Evolutionary conservation across 305 asterid species (phyloP), one percentile per base, ranked within the genome.

Genomic region (Lippia alba): DNA sequence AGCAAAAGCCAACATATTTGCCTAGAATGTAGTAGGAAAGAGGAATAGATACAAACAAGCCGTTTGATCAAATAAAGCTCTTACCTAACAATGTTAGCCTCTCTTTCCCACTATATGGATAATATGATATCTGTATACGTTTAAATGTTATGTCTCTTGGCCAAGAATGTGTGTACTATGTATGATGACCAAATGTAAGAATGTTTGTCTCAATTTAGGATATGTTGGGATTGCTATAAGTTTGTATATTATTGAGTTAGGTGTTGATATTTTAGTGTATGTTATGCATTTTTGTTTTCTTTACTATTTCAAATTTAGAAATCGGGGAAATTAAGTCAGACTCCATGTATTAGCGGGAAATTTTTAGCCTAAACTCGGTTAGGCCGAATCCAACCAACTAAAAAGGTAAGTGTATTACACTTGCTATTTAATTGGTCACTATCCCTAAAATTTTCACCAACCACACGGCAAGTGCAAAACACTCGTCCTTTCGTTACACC

Each of bases 11-110:
- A 56, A 55, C 63, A 20, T 24, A 51, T 18, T 18, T 57, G 51
- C 68, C 73, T 58, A 66, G 44, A 70, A 48, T 30, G 48, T 63
- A 14, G 16, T 10, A 56, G 64, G 61, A 61, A 39, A 51, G 55
- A 48, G 56, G 49, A 56, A 9, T 39, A 49, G 56, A 59, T 36
- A 8, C 6, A 8, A 36, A 36, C 9, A 36, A 36, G 41, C 41
- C 5, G 41, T 36, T 36, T 36, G 41, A 36, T 36, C 41, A 36
- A 36, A 36, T 36, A 4, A 34, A 24, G 49, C 49, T 39, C 10
- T 8, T 44, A 11, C 12, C 12, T 5, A 44, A 44, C 49, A 36
- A 36, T 36, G 41, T 36, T 44, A 44, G 49, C n/a, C n/a, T 24
- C 30, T 24, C 30, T 24, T 44, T 40, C 33, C 6, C 41, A 6